A percentile compares a stretch with the other conserved stretches of the same genome.
Conservation (phyloP, 2,329 filamentous ascomycete genomes). For the Westerdykella aurantiaca region DNA sequence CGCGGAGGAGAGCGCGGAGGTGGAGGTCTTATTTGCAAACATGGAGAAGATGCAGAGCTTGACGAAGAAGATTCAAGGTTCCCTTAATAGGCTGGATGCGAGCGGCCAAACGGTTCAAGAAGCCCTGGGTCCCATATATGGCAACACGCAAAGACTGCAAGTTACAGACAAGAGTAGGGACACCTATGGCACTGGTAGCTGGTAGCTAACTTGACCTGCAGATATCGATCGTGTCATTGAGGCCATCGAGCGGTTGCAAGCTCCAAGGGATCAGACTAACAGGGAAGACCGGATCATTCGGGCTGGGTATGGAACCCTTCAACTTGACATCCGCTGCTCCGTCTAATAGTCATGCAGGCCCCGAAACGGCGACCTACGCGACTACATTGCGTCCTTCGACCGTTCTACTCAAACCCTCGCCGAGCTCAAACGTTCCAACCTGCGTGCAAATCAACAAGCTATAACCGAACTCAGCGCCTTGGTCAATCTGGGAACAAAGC, state of each 20-base stretch:
- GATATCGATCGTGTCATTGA: conserved; percentile 81
- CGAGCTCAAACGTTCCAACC: conserved; percentile 83
- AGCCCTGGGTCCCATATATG: conserved; percentile 85
- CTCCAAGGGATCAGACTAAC: conserved; percentile 88
- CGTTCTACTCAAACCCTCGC: conserved; percentile 77
- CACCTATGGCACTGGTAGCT: background rate
- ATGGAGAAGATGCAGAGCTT: conserved; percentile 89
- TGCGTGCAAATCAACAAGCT: conserved; percentile 86
- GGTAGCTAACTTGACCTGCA: conserved; percentile 29
- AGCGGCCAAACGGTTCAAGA: conserved; percentile 88
- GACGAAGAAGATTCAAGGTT: conserved; percentile 92
- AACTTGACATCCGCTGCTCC: background rate
- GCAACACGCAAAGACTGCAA: conserved; percentile 85
- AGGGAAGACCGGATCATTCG: conserved; percentile 89
- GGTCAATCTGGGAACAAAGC: conserved; percentile 70
- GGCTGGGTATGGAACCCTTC: conserved; percentile 53
- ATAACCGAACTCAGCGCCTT: conserved; percentile 73
- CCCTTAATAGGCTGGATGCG: conserved; percentile 73
- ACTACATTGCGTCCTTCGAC: conserved; percentile 85
- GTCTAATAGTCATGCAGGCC: conserved; percentile 47
- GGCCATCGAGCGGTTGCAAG: conserved; percentile 80
- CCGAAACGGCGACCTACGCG: conserved; percentile 70
- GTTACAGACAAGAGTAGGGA: conserved; percentile 70
- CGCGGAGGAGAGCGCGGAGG: conserved; percentile 62
- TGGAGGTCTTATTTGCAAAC: conserved; percentile 60